phyloP scores from a whole-genome alignment of 306 rosid genomes.

The Astragalus glycyphyllos region DNA sequence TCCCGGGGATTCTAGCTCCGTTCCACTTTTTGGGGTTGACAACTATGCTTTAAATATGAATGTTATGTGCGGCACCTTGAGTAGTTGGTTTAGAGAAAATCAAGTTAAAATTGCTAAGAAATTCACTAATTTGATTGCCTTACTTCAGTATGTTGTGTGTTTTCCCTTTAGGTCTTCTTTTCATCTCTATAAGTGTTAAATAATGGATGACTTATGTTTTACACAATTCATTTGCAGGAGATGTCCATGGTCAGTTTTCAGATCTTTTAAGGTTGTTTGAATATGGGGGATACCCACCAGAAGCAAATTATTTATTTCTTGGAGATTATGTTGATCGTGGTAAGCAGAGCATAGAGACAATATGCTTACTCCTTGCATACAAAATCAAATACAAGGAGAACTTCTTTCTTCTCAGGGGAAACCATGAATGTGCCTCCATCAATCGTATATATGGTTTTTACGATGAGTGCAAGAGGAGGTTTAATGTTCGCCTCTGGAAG shows the following conservation, averaged over 20 bases:
- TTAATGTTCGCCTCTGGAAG: constrained; percentile 81
- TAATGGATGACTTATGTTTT: constrained; percentile 19
- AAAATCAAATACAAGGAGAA: constrained; percentile 87
- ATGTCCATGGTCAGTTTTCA: constrained; percentile 85
- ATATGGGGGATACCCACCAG: constrained; percentile 86
- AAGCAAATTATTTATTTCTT: constrained; percentile 81
- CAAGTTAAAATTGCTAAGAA: not conserved
- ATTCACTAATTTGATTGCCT: not conserved
- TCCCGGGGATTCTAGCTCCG: too few species aligned
- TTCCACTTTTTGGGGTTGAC: too few species aligned
- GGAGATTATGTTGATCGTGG: constrained; percentile 95
- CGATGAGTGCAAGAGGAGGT: constrained; percentile 89
- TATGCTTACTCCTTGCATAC: constrained; percentile 83
- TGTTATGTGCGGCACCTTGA: constrained; percentile 17
- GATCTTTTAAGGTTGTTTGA: constrained; percentile 81
- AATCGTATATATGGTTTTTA: constrained; percentile 87
- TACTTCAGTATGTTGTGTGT: not conserved
- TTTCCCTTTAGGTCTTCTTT: constrained; percentile 8
- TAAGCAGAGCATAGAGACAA: constrained; percentile 84
- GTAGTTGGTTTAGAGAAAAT: constrained; percentile 32
- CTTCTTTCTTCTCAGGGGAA: constrained; percentile 88
- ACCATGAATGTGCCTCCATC: constrained; percentile 89
- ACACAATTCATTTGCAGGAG: constrained; percentile 58
- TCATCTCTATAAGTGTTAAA: constrained; percentile 12
- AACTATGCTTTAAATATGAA: not conserved